phyloP scores from a whole-genome alignment of 176 grass and related monocot genomes.

The Microstegium vimineum region DNA sequence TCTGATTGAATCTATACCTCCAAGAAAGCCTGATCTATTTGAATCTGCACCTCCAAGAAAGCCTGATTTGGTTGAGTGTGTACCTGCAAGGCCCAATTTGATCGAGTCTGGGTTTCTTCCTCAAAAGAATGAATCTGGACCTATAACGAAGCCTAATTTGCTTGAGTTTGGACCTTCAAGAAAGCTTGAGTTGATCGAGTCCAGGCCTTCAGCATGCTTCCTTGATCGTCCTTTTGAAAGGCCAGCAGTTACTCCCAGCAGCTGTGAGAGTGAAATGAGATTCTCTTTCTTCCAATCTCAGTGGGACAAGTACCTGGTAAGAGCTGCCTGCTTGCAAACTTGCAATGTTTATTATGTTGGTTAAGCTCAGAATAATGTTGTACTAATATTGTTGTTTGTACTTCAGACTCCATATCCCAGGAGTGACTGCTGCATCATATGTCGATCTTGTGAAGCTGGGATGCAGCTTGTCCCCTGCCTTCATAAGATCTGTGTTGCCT shows the following conservation, averaged over 20 bases:
- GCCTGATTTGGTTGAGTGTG: neutral
- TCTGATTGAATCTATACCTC: neutral
- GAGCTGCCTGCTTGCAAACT: conserved; percentile 5
- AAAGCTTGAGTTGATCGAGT: conserved; percentile 24
- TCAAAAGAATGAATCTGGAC: neutral
- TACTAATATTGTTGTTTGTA: conserved; percentile 14
- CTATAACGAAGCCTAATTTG: conserved; percentile 16
- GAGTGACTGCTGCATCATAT: conserved; percentile 50
- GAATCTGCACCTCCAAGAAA: neutral
- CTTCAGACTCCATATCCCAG: conserved; percentile 38
- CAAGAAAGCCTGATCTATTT: conserved; percentile 4
- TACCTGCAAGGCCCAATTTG: conserved; percentile 1
- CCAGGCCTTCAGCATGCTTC: conserved; percentile 29
- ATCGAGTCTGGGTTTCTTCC: neutral
- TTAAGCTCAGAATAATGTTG: neutral
- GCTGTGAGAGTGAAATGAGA: conserved; percentile 26
- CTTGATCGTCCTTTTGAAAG: conserved; percentile 38
- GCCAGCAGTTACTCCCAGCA: conserved; percentile 26
- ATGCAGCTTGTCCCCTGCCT: conserved; percentile 55
- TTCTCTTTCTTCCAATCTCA: conserved; percentile 62
- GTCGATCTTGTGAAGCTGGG: conserved; percentile 35
- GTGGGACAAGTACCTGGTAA: conserved; percentile 60
- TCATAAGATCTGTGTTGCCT: conserved; percentile 55
- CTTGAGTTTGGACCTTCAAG: conserved; percentile 20
- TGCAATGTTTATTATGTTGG: neutral